A percentile compares a stretch with the other conserved stretches of the same genome.
phyloP scores from a whole-genome alignment of 176 grass and related monocot species.

The Avena eriantha region DNA sequence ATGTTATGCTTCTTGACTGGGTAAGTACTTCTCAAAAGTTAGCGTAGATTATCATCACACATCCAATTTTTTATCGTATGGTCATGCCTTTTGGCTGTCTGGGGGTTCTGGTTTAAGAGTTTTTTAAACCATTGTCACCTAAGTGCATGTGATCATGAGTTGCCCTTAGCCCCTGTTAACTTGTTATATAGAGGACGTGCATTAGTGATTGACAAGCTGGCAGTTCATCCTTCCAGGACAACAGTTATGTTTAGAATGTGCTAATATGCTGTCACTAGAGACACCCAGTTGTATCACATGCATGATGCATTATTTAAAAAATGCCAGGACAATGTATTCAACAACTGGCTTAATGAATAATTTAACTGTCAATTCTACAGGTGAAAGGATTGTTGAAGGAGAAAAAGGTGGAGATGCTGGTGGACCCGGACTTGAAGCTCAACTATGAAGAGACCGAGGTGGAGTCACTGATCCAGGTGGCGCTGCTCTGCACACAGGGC shows the following conservation, averaged over 20 bases:
- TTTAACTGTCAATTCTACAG: constrained; percentile 47
- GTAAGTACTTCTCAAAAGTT: constrained; percentile 44
- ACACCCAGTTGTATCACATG: constrained; percentile 36
- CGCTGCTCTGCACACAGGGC: constrained; percentile 72
- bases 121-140: constrained; percentile 15
- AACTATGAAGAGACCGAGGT: constrained; percentile 64
- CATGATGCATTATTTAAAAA: constrained; percentile 32
- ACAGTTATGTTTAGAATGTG: constrained; percentile 43
- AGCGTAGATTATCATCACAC: not conserved
- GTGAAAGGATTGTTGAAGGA: constrained; percentile 66
- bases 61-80: constrained; percentile 6
- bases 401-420: constrained; percentile 63
- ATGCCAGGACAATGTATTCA: constrained; percentile 1
- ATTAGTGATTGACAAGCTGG: constrained; percentile 33
- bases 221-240: constrained; percentile 44
- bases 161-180: constrained; percentile 18
- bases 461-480: constrained; percentile 77
- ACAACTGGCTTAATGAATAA: constrained; percentile 32
- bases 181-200: constrained; percentile 34
- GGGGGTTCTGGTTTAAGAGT: constrained; percentile 6
- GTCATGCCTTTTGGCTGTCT: constrained; percentile 12
- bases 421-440: constrained; percentile 58
- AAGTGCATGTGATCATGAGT: constrained; percentile 28
- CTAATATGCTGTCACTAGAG: constrained; percentile 37
- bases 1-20: constrained; percentile 77